Conservation (phyloP, 495 filamentous ascomycete genomes). For the Daldinia caldariorum region DNA sequence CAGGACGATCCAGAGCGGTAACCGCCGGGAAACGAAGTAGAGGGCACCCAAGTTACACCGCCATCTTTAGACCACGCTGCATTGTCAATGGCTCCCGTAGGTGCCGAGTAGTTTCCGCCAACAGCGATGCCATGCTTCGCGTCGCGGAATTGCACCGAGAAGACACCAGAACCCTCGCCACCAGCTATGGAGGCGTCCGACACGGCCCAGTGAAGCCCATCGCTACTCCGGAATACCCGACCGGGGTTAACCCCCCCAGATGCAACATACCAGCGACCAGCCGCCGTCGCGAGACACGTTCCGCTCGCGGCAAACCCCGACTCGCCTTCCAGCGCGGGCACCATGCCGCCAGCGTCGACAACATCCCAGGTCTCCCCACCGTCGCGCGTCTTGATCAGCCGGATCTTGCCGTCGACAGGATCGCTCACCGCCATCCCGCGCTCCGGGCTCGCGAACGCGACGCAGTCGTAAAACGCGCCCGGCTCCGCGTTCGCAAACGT, state of each 20-base stretch:
- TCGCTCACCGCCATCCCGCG: slow-evolving; percentile 43
- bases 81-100: slow-evolving; percentile 13
- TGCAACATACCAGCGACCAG: slow-evolving; percentile 38
- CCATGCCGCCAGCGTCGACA: slow-evolving; percentile 9
- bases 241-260: slow-evolving; percentile 37
- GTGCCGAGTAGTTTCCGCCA: slow-evolving; percentile 33
- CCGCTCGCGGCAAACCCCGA: slow-evolving; percentile 39
- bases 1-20: slow-evolving; percentile 40
- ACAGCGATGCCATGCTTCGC: slow-evolving; percentile 36
- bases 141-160: slow-evolving; percentile 41
- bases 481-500: slow-evolving; percentile 34
- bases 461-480: slow-evolving; percentile 40
- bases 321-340: slow-evolving; percentile 32
- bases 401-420: slow-evolving; percentile 36
- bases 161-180: slow-evolving; percentile 34
- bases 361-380: slow-evolving; percentile 31
- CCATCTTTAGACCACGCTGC: slow-evolving; percentile 37
- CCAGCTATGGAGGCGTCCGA: slow-evolving; percentile 32
- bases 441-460: slow-evolving; percentile 32
- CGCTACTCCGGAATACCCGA: slow-evolving; percentile 30
- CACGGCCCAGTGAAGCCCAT: slow-evolving; percentile 37
- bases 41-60: slow-evolving; percentile 30
- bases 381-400: slow-evolving; percentile 38
- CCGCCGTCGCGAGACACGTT: slow-evolving; percentile 37
- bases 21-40: slow-evolving; percentile 29